Evolutionary conservation across 2,329 filamentous ascomycete genomes (phyloP), one percentile per base, ranked within the genome.

Genomic region (Ploettnerulaceae sp.): DNA sequence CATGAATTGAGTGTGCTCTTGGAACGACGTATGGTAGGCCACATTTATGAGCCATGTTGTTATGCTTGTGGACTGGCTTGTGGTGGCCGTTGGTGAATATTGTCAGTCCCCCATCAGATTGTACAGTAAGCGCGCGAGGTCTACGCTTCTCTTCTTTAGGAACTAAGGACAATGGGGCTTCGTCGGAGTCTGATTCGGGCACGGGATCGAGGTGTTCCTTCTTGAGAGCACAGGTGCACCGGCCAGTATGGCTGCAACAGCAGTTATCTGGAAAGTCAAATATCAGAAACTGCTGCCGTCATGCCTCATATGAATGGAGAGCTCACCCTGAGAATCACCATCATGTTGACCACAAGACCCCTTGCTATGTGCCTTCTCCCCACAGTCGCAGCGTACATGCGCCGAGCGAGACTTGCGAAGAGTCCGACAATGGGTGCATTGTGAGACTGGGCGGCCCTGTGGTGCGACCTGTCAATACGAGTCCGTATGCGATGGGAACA

Each of bases 381-480:
- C 90, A 69, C 93, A 98, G 69, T 97, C 90, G 71, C 93, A 98
- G 69, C 93, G 95, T 64, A 93, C 81, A 69, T 97, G 93, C 56
- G 91, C 88, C 49, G 90, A 84, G 61, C 93, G 88, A 68, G 89
- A 91, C 77, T 97, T 97, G 72, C 93, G 90, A 76, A 95, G 85
- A 58, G 86, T 81, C 67, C 93, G 91, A 72, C 93, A 98, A 72
- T 98, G 93, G 59, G 89, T 81, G 71, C 93, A 98, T 82, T 98
- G 93, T 61, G 93, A 95, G 60, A 97, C 89, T 53, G 93, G 93
- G 54, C 91, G 86, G 64, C 91, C 91, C 74, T 64, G 42, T 17
- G 18, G 42, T 14, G 24, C 24, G 18, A 15, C 11, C 31, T n/a
- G 34, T 49, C 24, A 47, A 48, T 38, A 51, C 33, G 28, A 32